Evolutionary conservation across 2,329 filamentous ascomycete genomes (phyloP).

Genomic region (Sclerotinia borealis): DNA sequence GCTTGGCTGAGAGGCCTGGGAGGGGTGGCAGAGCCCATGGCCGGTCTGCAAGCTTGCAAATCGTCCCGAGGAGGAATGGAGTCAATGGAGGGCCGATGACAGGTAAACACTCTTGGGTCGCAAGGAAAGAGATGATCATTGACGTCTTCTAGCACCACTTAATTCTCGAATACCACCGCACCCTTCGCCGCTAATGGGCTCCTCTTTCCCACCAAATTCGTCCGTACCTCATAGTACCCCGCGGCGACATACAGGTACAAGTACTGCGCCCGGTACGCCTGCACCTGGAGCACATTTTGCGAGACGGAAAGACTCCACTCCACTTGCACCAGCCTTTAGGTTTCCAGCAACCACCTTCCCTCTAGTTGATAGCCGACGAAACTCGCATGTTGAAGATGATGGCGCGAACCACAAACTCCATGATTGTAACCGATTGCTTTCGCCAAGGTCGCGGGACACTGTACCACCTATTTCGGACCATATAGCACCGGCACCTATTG

Average conservation of each 20-base stretch:
- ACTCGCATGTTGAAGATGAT: constrained; percentile 11
- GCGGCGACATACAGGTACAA: constrained; percentile 23
- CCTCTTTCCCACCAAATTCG: constrained; percentile 24
- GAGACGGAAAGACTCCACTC: constrained; percentile 26
- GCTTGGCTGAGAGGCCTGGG: constrained; percentile 37
- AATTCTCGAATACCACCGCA: constrained; percentile 33
- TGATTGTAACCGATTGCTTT: constrained; percentile 20
- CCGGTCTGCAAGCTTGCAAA: constrained; percentile 76
- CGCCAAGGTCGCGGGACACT: constrained; percentile 27
- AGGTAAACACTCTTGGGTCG: constrained; percentile 31
- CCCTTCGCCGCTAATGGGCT: constrained; percentile 34
- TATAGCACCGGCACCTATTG: constrained; percentile 48
- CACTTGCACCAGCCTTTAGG: constrained; percentile 46
- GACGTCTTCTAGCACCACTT: constrained; percentile 23
- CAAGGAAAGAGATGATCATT: constrained; percentile 3
- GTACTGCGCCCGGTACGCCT: constrained; percentile 37
- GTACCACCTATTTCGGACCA: constrained; percentile 51
- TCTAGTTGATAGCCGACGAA: constrained; percentile 16
- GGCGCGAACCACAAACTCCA: constrained; percentile 10
- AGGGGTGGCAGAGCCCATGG: constrained; percentile 60
- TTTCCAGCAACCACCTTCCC: constrained; percentile 44
- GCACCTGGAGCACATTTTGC: constrained; percentile 35
- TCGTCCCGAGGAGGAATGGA: constrained; percentile 47
- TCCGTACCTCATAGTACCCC: constrained; percentile 7
- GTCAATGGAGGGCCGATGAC: constrained; percentile 36